Base-by-base conservation (phyloP, 2,329 filamentous ascomycete genomes). In the Celoporthe dispersa region DNA sequence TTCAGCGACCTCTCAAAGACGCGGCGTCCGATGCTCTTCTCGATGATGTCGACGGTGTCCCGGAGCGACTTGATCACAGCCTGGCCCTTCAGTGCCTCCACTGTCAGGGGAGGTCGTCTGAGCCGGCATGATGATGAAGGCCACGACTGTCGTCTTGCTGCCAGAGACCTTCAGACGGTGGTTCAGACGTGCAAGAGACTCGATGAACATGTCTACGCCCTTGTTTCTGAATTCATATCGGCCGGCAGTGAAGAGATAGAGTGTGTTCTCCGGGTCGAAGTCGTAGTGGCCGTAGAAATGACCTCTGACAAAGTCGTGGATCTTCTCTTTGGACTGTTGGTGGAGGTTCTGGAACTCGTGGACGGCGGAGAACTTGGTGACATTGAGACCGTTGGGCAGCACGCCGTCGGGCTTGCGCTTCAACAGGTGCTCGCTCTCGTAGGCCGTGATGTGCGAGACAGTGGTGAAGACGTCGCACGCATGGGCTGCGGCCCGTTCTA, bases 311-410 rank as follows among this genome's bases (percentile, higher is more conserved):
- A 99, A 99, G 80, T 98, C 96, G 78, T 97, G 93, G 76, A 99
- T 98, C 86, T 97, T 97, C 81, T 97, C 93, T 84, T 98, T 98
- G 77, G 94, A 92, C 80, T 96, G 92, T 78, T 97, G 94, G 82
- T 98, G 96, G 78, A 99, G 83, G 79, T 99, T 99, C 81, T 99
- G 96, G 84, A 98, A 98, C 82, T 99, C 96, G 85, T 99, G 96
- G 77, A 98, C 94, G 8, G 96, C 96, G 11, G 94, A 95, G 84
- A 98, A 98, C 81, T 98, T 98, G 82, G 94, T 98, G 72, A 99
- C 96, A 77, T 99, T 99, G 77, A 99, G 86, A 73, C 96, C 96
- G 77, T 99, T 99, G 75, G 96, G 96, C 75, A 98, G 82, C 8
- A 99, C 96, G 57, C 96, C 96, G 76, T 99, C 96, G 0, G 96